Base-by-base conservation (phyloP, 306 rosid genomes). In the Pueraria montana region DNA sequence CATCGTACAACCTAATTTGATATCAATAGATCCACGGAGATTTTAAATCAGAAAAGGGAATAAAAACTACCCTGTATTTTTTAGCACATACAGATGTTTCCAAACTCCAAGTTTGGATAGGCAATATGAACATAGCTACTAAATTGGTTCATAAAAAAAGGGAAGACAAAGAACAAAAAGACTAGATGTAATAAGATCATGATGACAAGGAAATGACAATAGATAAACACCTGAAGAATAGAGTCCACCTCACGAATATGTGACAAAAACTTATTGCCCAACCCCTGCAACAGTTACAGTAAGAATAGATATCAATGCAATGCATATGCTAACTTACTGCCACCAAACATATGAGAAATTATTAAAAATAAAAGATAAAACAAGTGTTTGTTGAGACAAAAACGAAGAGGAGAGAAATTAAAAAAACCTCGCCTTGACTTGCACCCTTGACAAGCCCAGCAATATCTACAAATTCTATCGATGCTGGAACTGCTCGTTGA, bases 381-480 rank as follows among this genome's bases (percentile, higher is more conserved):
- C 2, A 79, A 38, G 40, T 14, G 24, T 14, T 64, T 30, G 62
- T 27, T 72, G 79, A 80, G 67, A 80, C 45, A 50, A 80, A 66
- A 64, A 36, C 40, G 69, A 73, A 46, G 52, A 62, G 62, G 72
- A 72, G 52, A 30, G 45, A 66, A 26, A 20, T 63, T 27, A 66
- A 87, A 76, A 80, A 76, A 81, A 96, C 99, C 95, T 96, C 98
- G 84, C 99, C 99, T 84, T 93, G 95, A 83, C 98, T 94, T 72
- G 97, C 99, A 82, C 99, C 97, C 88, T 94, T 96, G 72, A 96
- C 98, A 83, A 94, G 94, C 74, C 98, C 98, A 82, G 98, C 98
- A 86, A 94, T 94, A 89, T 96, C 99, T 52, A 96, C 97, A 82
- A 96, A 93, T 85, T 96, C 99, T 67, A 96, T 88, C 14, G 98